Evolutionary conservation across 768 basidiomycete species (phyloP).

Genomic region (Tulasnella sp.): DNA sequence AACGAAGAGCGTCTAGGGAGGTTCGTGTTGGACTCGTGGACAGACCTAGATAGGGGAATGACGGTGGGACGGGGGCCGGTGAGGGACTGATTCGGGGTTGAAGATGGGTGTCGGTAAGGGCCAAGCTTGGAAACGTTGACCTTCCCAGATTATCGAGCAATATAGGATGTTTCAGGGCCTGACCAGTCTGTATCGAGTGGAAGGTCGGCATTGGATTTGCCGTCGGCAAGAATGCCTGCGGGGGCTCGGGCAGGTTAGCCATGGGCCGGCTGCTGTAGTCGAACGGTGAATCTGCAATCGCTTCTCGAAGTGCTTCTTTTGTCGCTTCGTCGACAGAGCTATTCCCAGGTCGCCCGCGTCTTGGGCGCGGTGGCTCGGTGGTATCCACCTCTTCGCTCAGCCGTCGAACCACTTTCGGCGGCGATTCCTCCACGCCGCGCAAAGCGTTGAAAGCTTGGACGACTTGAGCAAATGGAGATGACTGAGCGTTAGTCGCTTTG

Average conservation of each 20-base stretch:
- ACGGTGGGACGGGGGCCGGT: constrained; percentile 33
- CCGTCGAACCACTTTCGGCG: background rate
- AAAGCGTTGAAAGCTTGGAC: background rate
- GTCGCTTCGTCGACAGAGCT: constrained; percentile 13
- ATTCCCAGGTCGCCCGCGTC: background rate
- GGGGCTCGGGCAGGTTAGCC: constrained; percentile 8
- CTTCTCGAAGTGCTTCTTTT: constrained; percentile 24
- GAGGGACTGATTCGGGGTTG: constrained; percentile 29
- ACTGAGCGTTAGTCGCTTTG: background rate
- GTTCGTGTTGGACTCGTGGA: constrained; percentile 40
- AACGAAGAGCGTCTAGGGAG: constrained; percentile 59
- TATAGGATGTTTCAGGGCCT: constrained; percentile 26
- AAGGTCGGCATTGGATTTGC: constrained; percentile 4
- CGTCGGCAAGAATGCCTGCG: constrained; percentile 1
- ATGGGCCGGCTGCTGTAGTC: constrained; percentile 28
- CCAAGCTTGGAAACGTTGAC: constrained; percentile 58
- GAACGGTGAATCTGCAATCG: constrained; percentile 29
- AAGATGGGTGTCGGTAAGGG: constrained; percentile 49
- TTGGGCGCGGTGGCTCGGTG: background rate
- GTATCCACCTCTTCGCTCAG: background rate
- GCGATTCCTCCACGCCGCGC: background rate
- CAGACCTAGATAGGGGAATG: constrained; percentile 36
- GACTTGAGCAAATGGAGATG: background rate
- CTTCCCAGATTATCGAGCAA: constrained; percentile 52
- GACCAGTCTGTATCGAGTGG: constrained; percentile 14